Evolutionary conservation across 2,329 filamentous ascomycete genomes (phyloP).

Genomic region (Samsoniella hepiali): DNA sequence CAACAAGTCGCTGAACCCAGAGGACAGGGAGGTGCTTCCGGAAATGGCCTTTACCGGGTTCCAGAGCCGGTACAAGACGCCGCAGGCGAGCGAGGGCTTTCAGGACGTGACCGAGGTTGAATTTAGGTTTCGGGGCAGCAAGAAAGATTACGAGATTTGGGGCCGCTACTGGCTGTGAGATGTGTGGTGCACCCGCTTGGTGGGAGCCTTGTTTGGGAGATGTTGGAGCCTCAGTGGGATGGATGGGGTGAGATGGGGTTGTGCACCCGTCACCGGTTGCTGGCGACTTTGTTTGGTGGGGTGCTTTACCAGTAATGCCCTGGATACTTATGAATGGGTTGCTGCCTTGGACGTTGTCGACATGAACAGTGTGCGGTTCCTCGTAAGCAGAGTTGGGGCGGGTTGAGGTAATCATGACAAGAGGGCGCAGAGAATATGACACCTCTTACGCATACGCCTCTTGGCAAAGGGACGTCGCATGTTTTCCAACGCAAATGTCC

Average conservation of each 20-base stretch:
- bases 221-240: background rate
- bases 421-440: background rate
- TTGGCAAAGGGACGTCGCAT: background rate
- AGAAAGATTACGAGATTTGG: conserved; percentile 70
- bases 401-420: background rate
- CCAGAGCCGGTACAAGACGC: conserved; percentile 67
- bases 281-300: background rate
- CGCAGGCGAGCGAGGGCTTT: conserved; percentile 74
- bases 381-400: background rate
- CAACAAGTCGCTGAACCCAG: conserved; percentile 73
- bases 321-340: background rate
- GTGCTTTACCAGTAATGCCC: background rate
- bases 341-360: background rate
- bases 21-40: conserved; percentile 70
- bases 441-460: background rate
- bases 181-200: background rate
- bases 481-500: too few relatives aligned
- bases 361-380: background rate
- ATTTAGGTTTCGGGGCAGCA: conserved; percentile 71
- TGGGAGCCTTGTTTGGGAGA: background rate
- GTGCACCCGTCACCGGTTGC: background rate
- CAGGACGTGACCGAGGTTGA: conserved; percentile 71
- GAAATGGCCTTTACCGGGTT: conserved; percentile 78
- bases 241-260: background rate
- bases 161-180: conserved; percentile 68